Evolutionary conservation across 768 basidiomycete genomes (phyloP).

Genomic region (Panaeolus cyanescens): DNA sequence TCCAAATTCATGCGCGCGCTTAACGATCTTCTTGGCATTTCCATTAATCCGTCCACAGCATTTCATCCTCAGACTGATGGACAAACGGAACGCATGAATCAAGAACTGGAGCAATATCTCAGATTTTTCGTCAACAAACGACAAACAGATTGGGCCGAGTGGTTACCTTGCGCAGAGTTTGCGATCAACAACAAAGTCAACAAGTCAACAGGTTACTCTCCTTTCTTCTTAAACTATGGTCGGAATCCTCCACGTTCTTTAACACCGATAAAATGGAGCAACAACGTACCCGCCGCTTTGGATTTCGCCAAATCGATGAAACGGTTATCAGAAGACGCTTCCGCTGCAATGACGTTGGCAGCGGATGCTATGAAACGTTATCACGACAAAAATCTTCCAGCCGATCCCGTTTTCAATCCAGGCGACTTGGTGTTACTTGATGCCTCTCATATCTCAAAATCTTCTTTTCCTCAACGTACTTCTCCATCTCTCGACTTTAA

Average conservation of each 20-base stretch:
- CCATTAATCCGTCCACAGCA: background rate
- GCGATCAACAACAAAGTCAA: too few relatives aligned
- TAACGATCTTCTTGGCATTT: background rate
- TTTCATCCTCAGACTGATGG: too few relatives aligned
- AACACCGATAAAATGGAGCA: too few relatives aligned
- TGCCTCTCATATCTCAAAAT: constrained; percentile 14
- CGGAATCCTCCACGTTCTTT: constrained; percentile 25
- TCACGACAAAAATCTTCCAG: background rate
- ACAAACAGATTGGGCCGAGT: background rate
- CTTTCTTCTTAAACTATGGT: constrained; percentile 30
- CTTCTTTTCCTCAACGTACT: too few relatives aligned
- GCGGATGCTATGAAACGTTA: constrained; percentile 19
- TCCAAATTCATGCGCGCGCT: constrained; percentile 3
- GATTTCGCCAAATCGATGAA: constrained; percentile 22
- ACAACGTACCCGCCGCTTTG: constrained; percentile 14
- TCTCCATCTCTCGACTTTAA: constrained; percentile 21
- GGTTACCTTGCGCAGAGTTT: background rate
- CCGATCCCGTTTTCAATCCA: constrained; percentile 7
- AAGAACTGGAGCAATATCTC: too few relatives aligned
- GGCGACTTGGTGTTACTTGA: constrained; percentile 25
- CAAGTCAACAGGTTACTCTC: constrained; percentile 23
- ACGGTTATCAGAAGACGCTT: constrained; percentile 16
- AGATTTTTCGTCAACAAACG: background rate
- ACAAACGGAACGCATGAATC: too few relatives aligned
- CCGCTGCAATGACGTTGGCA: constrained; percentile 16